phyloP scores from a whole-genome alignment of 2,329 filamentous ascomycete genomes.

The Ambrosiella xylebori region DNA sequence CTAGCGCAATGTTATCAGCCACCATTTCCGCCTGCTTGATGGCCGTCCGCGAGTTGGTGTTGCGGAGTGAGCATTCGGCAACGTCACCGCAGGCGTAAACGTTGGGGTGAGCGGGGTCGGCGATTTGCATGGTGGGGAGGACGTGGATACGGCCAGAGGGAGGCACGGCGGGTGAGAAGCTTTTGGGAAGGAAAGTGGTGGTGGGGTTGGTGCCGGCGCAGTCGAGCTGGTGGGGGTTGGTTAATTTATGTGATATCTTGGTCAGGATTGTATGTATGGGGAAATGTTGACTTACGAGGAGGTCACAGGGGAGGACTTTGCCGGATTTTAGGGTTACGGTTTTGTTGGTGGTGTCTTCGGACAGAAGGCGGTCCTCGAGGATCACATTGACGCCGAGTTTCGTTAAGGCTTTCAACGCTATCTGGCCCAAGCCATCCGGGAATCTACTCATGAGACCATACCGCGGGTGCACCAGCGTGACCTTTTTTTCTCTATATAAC shows the following conservation, averaged over 20 bases:
- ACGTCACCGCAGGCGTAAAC: slow-evolving; percentile 51
- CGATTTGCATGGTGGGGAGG: slow-evolving; percentile 38
- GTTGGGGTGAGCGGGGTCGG: slow-evolving; percentile 28
- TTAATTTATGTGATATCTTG: not conserved
- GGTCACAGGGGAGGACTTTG: slow-evolving; percentile 29
- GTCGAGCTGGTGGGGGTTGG: slow-evolving; percentile 27
- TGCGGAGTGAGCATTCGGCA: slow-evolving; percentile 28
- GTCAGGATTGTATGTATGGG: not conserved
- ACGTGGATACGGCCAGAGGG: slow-evolving; percentile 34
- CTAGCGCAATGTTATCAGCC: slow-evolving; percentile 35
- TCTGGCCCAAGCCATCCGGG: slow-evolving; percentile 24
- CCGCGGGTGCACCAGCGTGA: slow-evolving; percentile 42
- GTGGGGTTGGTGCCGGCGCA: slow-evolving; percentile 43
- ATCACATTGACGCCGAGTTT: slow-evolving; percentile 32
- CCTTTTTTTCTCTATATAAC: slow-evolving; percentile 35
- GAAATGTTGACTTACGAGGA: slow-evolving; percentile 24
- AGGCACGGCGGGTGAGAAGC: slow-evolving; percentile 28
- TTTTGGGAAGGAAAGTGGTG: slow-evolving; percentile 28
- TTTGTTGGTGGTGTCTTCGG: slow-evolving; percentile 21
- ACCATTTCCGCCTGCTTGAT: slow-evolving; percentile 35
- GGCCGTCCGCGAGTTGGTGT: slow-evolving; percentile 38
- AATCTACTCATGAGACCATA: slow-evolving; percentile 35
- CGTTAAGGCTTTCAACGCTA: slow-evolving; percentile 25
- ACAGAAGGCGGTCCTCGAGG: slow-evolving; percentile 30
- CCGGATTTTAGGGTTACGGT: slow-evolving; percentile 30